phyloP scores from a whole-genome alignment of 176 grass and related monocot species.

The Bonia amplexicaulis region DNA sequence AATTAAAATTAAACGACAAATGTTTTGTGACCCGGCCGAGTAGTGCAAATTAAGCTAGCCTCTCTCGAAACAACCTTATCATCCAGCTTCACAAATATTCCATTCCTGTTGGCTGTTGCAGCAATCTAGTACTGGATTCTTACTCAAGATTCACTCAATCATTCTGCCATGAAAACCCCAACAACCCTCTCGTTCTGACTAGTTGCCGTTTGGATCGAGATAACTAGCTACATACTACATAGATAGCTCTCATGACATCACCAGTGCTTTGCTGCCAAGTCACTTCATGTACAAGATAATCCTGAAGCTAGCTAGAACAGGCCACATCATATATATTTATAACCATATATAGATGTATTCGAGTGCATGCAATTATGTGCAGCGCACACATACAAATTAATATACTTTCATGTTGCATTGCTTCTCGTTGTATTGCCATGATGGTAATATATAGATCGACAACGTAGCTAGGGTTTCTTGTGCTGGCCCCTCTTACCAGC shows the following conservation, averaged over 20 bases:
- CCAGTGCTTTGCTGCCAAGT: slow-evolving; percentile 48
- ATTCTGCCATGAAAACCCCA: slow-evolving; percentile 22
- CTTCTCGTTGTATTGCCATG: slow-evolving; percentile 26
- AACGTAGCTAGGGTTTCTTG: neutral
- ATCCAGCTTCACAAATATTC: slow-evolving; percentile 8
- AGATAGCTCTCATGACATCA: slow-evolving; percentile 30
- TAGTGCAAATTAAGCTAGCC: slow-evolving; percentile 12
- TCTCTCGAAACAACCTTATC: slow-evolving; percentile 6
- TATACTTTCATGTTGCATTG: slow-evolving; percentile 3
- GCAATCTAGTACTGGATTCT: slow-evolving; percentile 32
- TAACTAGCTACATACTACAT: slow-evolving; percentile 1
- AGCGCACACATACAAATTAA: neutral
- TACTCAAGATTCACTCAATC: neutral
- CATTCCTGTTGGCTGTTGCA: neutral
- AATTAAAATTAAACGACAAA: neutral
- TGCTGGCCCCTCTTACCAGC: slow-evolving; percentile 17
- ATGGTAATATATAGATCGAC: neutral
- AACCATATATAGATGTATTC: neutral
- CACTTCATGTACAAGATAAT: slow-evolving; percentile 47
- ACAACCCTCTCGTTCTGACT: neutral
- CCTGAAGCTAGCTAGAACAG: neutral
- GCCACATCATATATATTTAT: neutral
- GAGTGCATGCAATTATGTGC: slow-evolving; percentile 25
- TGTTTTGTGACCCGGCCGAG: neutral
- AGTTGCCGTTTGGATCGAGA: neutral